Evolutionary conservation across 2,329 filamentous ascomycete species (phyloP).

Genomic region (Aspergillus glaucus): DNA sequence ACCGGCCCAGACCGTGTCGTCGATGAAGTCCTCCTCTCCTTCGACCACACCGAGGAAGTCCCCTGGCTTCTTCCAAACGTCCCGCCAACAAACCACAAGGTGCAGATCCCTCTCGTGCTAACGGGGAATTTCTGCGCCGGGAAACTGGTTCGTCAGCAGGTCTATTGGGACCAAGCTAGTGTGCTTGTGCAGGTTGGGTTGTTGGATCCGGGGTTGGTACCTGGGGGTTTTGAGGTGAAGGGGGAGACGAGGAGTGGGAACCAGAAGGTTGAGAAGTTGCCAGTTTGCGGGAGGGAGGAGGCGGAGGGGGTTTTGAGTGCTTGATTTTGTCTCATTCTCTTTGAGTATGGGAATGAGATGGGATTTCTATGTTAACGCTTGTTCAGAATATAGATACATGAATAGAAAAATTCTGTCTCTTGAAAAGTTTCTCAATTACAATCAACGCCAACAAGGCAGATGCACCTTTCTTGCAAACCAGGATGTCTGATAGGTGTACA

Average conservation of each 20-base stretch:
- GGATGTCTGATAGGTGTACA: no score
- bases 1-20: constrained; percentile 51
- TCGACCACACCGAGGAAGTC: constrained; percentile 49
- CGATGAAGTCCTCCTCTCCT: constrained; percentile 51
- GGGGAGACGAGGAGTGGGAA: constrained; percentile 22
- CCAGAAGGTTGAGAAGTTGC: constrained; percentile 23
- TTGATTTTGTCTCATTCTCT: background rate
- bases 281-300: constrained; percentile 31
- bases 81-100: constrained; percentile 47
- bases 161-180: constrained; percentile 59
- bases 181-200: constrained; percentile 55
- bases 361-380: background rate
- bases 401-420: background rate
- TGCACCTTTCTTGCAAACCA: no score
- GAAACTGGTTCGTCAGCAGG: constrained; percentile 43
- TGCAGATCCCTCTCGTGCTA: constrained; percentile 49
- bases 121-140: constrained; percentile 38
- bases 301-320: constrained; percentile 20
- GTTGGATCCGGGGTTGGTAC: constrained; percentile 49
- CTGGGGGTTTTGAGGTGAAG: constrained; percentile 36
- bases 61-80: constrained; percentile 53
- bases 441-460: no score
- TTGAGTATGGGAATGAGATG: background rate
- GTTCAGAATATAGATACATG: background rate
- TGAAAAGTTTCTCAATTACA: no score